phyloP scores from a whole-genome alignment of 192 early-diverging fungal species.

The Chytriomyces sp. region DNA sequence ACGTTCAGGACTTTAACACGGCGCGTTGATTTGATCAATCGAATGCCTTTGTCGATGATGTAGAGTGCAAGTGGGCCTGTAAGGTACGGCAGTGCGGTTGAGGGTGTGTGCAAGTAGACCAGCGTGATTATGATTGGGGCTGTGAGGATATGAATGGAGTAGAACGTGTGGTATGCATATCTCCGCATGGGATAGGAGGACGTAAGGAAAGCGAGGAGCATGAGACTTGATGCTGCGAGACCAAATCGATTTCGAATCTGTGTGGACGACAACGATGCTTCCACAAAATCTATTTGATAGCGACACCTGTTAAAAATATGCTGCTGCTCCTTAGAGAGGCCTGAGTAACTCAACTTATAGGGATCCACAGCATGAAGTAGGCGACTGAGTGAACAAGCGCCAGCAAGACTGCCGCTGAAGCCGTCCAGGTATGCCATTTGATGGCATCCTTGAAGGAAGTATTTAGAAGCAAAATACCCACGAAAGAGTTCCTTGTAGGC shows the following conservation, averaged over 20 bases:
- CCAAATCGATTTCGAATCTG: constrained; percentile 46
- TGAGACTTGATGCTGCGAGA: constrained; percentile 45
- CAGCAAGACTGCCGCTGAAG: neutral
- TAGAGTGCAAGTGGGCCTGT: constrained; percentile 12
- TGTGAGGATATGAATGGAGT: constrained; percentile 49
- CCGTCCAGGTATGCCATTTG: constrained; percentile 16
- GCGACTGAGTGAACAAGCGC: neutral
- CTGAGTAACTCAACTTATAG: neutral
- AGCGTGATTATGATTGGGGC: constrained; percentile 55
- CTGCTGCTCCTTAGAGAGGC: neutral
- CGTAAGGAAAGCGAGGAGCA: constrained; percentile 54
- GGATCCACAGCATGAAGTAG: constrained; percentile 8
- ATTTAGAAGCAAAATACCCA: neutral
- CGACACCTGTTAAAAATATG: neutral
- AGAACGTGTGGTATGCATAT: constrained; percentile 53
- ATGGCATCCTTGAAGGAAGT: neutral
- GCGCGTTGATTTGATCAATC: constrained; percentile 12
- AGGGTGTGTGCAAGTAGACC: constrained; percentile 60
- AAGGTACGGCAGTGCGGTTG: neutral
- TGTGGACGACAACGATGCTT: neutral
- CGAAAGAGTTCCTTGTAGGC: neutral
- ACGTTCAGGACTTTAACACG: constrained; percentile 6
- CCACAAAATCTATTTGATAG: constrained; percentile 2
- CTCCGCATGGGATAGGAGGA: constrained; percentile 55
- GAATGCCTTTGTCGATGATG: constrained; percentile 10